Evolutionary conservation across 148 eudicot genomes (phyloP), one percentile per base, ranked within the genome.

Genomic region (Vaccinium macrocarpon): DNA sequence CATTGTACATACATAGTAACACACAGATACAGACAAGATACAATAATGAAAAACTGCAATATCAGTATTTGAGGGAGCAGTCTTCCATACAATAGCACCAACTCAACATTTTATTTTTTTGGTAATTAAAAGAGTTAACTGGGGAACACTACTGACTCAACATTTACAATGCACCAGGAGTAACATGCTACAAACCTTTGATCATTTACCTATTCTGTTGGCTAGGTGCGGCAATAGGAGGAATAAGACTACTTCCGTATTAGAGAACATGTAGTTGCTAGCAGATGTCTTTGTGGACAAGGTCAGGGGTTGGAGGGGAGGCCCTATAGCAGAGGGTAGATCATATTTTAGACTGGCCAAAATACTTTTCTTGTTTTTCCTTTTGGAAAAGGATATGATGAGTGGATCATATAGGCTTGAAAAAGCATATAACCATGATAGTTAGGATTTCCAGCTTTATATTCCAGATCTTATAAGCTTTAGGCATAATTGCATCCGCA

Each of bases 1-100:
- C 5, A 23, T 75, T 23, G 52, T 3, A 21, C 23, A 19, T 42
- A 27, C 13, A 48, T 75, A 8, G 4, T 75, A 75, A 75, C 14
- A 48, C 27, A 49, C 13, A 3, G 15, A 75, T 9, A 48, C 13
- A 46, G 55, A 75, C 29, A 75, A 48, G 35, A 76, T 50, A 76
- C 27, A 50, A 23, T 11, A 1, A 76, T 2, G 53, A 19, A 38
- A 35, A 19, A 21, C 15, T n/a, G 29, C 18, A 48, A 76, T 50
- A 49, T 7, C 79, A 13, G 32, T 49, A 8, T 35, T 35, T 38
- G 23, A 73, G 76, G 8, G 6, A 73, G 46, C 25, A 74, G 12
- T 74, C 78, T 74, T 46, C 78, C 23, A 74, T 74, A 74, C 23
- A 74, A 14, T 74, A 19, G 78, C 78, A 74, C 78, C 51, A 74